These are phyloP conservation scores for Proliferodiscus dingleyae DNA, from an alignment of 2,329 filamentous ascomycete genomes.

Conservation along the genomic window DNA sequence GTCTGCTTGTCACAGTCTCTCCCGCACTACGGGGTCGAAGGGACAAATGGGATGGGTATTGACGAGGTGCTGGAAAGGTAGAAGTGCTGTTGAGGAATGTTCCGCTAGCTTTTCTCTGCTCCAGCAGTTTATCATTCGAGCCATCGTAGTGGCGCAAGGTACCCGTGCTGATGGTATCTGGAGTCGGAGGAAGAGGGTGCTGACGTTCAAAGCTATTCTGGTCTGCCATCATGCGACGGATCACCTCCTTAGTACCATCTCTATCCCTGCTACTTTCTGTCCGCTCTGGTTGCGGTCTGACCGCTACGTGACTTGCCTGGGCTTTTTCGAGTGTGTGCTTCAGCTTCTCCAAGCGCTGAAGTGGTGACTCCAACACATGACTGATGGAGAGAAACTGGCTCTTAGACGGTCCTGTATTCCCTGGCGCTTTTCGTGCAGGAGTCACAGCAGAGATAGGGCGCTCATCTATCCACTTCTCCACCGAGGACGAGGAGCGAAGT, in stretches of 20 bases:
- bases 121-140: constrained; percentile 43
- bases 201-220: constrained; percentile 34
- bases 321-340: constrained; percentile 26
- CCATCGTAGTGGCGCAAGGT: constrained; percentile 41
- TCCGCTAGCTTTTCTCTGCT: constrained; percentile 9
- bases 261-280: constrained; percentile 11
- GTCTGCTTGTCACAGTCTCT: constrained; percentile 30
- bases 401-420: constrained; percentile 12
- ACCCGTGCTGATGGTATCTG: constrained; percentile 32
- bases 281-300: constrained; percentile 14
- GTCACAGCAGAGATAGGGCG: constrained; percentile 15
- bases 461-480: constrained; percentile 32
- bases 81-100: constrained; percentile 23
- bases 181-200: constrained; percentile 30
- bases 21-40: constrained; percentile 30
- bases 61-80: constrained; percentile 14
- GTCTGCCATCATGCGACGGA: constrained; percentile 20
- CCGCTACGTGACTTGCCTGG: constrained; percentile 11
- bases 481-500: constrained; percentile 20
- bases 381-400: constrained; percentile 43
- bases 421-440: constrained; percentile 8
- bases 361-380: constrained; percentile 45
- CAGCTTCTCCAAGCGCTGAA: constrained; percentile 46
- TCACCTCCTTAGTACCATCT: constrained; percentile 8
- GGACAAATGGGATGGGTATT: constrained; percentile 21